phyloP scores from a whole-genome alignment of 768 basidiomycete genomes.

The Rhodotorula diobovata region DNA sequence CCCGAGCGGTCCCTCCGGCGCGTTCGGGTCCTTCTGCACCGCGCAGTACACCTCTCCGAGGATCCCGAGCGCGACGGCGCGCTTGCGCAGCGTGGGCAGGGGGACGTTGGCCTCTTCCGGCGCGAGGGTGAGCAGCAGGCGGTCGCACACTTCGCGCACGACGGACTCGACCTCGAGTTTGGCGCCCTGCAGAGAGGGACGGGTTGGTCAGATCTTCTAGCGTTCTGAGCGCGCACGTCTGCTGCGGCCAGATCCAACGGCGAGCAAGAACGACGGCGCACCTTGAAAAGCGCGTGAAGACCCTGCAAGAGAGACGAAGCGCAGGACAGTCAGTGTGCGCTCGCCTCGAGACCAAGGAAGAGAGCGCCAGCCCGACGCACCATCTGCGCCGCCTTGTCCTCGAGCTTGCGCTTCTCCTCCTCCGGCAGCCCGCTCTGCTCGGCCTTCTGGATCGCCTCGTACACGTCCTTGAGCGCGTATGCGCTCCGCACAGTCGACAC shows the following conservation, averaged over 20 bases:
- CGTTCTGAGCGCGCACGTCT: background rate
- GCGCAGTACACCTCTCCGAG: constrained; percentile 71
- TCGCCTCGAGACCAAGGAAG: background rate
- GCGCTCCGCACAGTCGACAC: constrained; percentile 50
- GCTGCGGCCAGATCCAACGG: background rate
- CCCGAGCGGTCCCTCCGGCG: constrained; percentile 16
- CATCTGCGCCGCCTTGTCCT: constrained; percentile 90
- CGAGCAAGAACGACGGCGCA: constrained; percentile 39
- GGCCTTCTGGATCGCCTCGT: constrained; percentile 85
- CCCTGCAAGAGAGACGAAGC: constrained; percentile 48
- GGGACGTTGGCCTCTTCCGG: constrained; percentile 20
- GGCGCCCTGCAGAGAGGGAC: constrained; percentile 59
- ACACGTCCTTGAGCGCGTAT: constrained; percentile 80
- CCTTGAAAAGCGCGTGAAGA: constrained; percentile 84
- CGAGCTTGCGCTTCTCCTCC: constrained; percentile 74
- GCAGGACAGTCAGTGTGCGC: background rate
- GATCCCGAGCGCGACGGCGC: constrained; percentile 77
- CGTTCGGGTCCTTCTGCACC: constrained; percentile 60
- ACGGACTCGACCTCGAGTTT: constrained; percentile 89
- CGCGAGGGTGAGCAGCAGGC: constrained; percentile 45
- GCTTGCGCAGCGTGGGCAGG: constrained; percentile 59
- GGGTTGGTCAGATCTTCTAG: background rate
- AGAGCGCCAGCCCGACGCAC: constrained; percentile 13
- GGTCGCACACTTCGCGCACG: constrained; percentile 79
- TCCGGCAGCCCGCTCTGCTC: constrained; percentile 73